Evolutionary conservation across 345 rosid species (phyloP).

Genomic region (Hibiscus mutabilis): DNA sequence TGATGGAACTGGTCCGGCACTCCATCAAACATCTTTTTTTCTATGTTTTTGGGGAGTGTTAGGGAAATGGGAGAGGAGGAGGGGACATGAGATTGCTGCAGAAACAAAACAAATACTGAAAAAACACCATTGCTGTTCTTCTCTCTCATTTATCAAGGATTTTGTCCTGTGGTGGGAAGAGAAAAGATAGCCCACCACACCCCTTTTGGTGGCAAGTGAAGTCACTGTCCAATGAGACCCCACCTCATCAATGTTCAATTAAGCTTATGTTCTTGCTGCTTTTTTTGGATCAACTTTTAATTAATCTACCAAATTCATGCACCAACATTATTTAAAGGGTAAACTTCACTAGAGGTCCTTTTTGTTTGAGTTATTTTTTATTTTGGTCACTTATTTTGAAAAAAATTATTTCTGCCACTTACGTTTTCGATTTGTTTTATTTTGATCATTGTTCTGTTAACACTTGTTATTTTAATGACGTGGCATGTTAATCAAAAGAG

Average conservation of each 20-base stretch:
- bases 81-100: background rate
- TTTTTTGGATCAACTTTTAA: background rate
- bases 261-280: background rate
- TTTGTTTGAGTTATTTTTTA: no score
- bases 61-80: background rate
- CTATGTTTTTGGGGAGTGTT: background rate
- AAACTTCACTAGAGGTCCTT: no score
- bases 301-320: background rate
- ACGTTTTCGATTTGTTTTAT: no score
- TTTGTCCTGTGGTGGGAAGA: slow-evolving; percentile 48
- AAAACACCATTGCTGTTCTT: slow-evolving; percentile 13
- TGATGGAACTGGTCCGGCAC: slow-evolving; percentile 83
- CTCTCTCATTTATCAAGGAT: slow-evolving; percentile 43
- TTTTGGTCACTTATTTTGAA: no score
- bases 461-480: no score
- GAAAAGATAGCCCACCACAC: slow-evolving; percentile 32
- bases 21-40: slow-evolving; percentile 69
- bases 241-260: background rate
- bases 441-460: no score
- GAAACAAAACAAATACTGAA: slow-evolving; percentile 20
- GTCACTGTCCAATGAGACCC: slow-evolving; percentile 18
- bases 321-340: background rate
- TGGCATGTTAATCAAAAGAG: no score
- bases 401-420: no score
- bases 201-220: slow-evolving; percentile 26